Base-by-base conservation (phyloP, 257 asterid species). In the Jacaranda copaia region DNA sequence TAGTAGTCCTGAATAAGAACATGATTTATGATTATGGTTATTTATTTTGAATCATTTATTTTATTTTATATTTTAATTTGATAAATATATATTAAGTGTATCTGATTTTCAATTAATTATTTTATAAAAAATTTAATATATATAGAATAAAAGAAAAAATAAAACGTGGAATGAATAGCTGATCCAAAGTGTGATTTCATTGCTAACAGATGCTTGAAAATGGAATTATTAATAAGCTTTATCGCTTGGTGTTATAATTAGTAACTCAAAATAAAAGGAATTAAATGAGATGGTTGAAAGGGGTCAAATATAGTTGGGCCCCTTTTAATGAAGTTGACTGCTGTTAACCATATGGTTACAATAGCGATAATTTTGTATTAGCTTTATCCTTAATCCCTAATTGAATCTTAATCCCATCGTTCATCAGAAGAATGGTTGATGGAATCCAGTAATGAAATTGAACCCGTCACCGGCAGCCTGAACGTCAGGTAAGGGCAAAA, bases 391-490 rank as follows among this genome's bases (percentile, higher is more conserved):
- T 70, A 70, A 14, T 43, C 60, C 68, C 51, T 52, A 48, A 52
- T 36, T 72, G 8, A 63, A 10, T 62, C 46, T 40, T 74, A 63
- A 53, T 66, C 61, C 64, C 53, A 68, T 61, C 12, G 12, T 81
- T 45, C 63, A 75, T 73, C 83, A 89, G 93, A 88, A 43, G 83
- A 89, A n/a, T 88, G 92, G 90, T 71, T 89, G 81, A 88, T 83
- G 82, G 91, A 84, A 84, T 77, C 81, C 59, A 83, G 74, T 56
- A 75, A 76, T 19, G 79, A 81, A 76, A 85, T 79, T 75, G 85
- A 82, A 49, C 63, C 70, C 52, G n/a, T 20, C 40, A 66, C 73
- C n/a, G 52, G 60, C 40, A 71, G 70, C 61, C 75, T 25, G 66
- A 77, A 87, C 68, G 89, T 88, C 25, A 85, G 95, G 98, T 93